Conservation (phyloP, 1,139 yeast genomes). For the Geotrichum aggregatum region DNA sequence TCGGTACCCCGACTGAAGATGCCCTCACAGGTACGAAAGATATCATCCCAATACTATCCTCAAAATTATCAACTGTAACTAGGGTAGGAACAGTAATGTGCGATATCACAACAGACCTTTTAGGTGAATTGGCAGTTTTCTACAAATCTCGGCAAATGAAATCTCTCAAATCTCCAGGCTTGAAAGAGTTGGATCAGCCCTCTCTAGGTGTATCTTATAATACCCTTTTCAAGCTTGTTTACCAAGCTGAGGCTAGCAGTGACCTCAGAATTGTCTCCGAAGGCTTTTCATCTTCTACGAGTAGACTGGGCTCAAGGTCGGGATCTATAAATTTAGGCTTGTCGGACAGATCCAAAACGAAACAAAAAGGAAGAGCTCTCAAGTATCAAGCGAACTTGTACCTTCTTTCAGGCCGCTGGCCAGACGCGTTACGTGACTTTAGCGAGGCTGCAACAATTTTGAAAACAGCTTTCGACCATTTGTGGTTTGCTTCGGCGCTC, state of each 20-base stretch:
- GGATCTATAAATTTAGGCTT: slow-evolving; percentile 40
- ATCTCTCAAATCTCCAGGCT: slow-evolving; percentile 36
- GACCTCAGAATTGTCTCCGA: slow-evolving; percentile 6
- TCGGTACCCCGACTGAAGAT: slow-evolving; percentile 47
- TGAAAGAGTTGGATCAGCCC: slow-evolving; percentile 32
- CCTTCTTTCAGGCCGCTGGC: slow-evolving; percentile 71
- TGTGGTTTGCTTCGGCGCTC: slow-evolving; percentile 85
- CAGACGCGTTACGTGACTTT: slow-evolving; percentile 66
- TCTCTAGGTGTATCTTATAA: slow-evolving; percentile 5
- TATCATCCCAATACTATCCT: slow-evolving; percentile 34
- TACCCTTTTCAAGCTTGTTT: slow-evolving; percentile 9
- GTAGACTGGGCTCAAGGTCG: slow-evolving; percentile 24
- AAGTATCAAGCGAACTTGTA: slow-evolving; percentile 74
- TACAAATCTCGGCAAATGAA: slow-evolving; percentile 43
- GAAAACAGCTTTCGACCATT: slow-evolving; percentile 62
- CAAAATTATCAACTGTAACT: slow-evolving; percentile 36
- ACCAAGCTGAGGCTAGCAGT: slow-evolving; percentile 8
- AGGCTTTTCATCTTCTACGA: not conserved
- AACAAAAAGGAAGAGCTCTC: slow-evolving; percentile 65
- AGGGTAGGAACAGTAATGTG: slow-evolving; percentile 67
- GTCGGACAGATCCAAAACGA: slow-evolving; percentile 51
- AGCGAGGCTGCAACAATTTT: slow-evolving; percentile 64
- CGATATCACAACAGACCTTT: slow-evolving; percentile 61
- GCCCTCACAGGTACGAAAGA: slow-evolving; percentile 31
- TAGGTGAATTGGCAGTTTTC: slow-evolving; percentile 60